Percentiles rank a stretch among this genome's conserved stretches.
phyloP scores from a whole-genome alignment of 176 grass and related monocot genomes.

The Thinopyrum elongatum region DNA sequence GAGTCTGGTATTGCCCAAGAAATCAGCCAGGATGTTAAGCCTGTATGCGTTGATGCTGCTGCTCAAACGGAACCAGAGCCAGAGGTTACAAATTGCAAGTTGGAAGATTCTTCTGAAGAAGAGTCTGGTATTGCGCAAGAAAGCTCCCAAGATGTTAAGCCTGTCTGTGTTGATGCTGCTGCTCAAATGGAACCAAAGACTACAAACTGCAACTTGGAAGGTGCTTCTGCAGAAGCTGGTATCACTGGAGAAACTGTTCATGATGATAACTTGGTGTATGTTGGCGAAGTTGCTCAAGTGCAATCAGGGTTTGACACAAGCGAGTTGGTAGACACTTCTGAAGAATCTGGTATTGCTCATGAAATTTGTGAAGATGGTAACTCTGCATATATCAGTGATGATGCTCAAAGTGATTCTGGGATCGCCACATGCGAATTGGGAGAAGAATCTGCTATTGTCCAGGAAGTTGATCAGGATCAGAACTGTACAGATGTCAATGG shows the following conservation, averaged over 20 bases:
- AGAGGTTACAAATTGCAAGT: neutral
- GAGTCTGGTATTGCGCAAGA: neutral
- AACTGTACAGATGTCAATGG: neutral
- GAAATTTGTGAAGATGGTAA: conserved; percentile 1
- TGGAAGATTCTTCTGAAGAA: neutral
- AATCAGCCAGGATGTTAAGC: neutral
- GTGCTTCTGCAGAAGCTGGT: conserved; percentile 10
- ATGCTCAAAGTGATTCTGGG: neutral
- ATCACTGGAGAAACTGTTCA: neutral
- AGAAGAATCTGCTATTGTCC: neutral
- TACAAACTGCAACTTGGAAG: neutral
- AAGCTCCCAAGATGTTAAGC: neutral
- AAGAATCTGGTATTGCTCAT: conserved; percentile 18
- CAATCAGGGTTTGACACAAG: neutral
- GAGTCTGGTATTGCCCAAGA: neutral
- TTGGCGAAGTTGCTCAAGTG: neutral
- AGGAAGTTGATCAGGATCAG: neutral
- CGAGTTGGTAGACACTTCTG: conserved; percentile 4
- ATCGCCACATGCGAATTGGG: neutral
- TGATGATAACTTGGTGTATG: neutral
- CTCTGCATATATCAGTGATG: neutral
- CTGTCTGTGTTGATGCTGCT: neutral
- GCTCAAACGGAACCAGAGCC: neutral
- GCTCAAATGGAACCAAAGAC: neutral
- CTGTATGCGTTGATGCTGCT: too few species aligned